Base-by-base conservation (phyloP, 1,284 basidiomycete species). In the Cutaneotrichosporon sp. region DNA sequence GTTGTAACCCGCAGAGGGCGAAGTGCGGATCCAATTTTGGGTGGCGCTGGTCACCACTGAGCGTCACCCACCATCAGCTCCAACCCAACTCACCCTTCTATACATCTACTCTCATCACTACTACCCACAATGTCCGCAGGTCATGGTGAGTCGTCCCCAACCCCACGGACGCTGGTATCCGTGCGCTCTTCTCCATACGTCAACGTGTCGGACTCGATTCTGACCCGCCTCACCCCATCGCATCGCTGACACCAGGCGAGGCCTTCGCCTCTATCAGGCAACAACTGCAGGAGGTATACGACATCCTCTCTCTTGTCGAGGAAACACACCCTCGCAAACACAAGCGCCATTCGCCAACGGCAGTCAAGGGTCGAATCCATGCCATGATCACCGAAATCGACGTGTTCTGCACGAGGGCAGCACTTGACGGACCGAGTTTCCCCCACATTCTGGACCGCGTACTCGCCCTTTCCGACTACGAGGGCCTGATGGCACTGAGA, bases 381-480 rank as follows among this genome's bases (percentile, higher is more conserved):
- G 38, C 22, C 22, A 56, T 56, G 55, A 56, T 56, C 38, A 40
- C 36, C 22, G 36, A 56, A 38, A 56, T 56, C 22, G 55, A 56
- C 14, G 55, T 40, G 21, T 22, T 56, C 5, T 31, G 30, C 13
- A 53, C 51, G 1, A 13, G 51, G 6, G 11, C 36, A 5, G 55
- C 36, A 3, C 22, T 56, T 13, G 55, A 56, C 38, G 55, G 38
- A 36, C 22, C 55, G 2, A 26, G 38, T 21, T 56, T 56, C 55
- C 55, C 55, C 4, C 55, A 56, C 55, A 46, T 56, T 22, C 38
- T 56, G 21, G 55, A 56, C 22, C 55, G 55, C 14, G 26, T 56
- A 5, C 21, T 56, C 22, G 36, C 36, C 21, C 14, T 40, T 11
- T 21, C 55, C 55, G 55, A 56, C 38, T 56, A 42, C 16, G 55